Evolutionary conservation across 2,329 filamentous ascomycete genomes (phyloP).

Genomic region (Dendrostoma leiphaemia): DNA sequence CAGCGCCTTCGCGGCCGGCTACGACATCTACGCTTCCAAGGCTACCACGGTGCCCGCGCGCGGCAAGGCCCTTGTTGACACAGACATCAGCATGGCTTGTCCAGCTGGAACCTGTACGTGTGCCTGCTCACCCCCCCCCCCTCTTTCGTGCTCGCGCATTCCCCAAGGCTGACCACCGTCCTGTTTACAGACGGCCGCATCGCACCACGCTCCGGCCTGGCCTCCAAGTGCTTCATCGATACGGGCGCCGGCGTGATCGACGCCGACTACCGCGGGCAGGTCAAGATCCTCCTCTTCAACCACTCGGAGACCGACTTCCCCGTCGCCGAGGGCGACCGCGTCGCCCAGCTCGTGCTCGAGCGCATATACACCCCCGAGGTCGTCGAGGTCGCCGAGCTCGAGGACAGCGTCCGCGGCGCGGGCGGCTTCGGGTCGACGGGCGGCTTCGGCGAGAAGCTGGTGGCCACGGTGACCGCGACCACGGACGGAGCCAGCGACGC

Average conservation of each 20-base stretch:
- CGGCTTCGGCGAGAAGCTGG: constrained; percentile 13
- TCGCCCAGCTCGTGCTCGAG: constrained; percentile 93
- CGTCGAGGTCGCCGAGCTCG: constrained; percentile 81
- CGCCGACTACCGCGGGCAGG: constrained; percentile 90
- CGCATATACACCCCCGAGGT: constrained; percentile 93
- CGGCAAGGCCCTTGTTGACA: constrained; percentile 84
- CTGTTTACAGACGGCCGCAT: constrained; percentile 71
- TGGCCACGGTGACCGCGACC: neutral
- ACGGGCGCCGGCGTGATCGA: constrained; percentile 96
- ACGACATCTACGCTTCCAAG: constrained; percentile 83
- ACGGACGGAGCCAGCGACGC: constrained; percentile 1
- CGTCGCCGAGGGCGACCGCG: constrained; percentile 80
- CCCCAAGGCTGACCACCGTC: neutral
- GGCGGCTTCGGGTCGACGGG: constrained; percentile 93
- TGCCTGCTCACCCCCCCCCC: neutral
- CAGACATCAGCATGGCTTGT: constrained; percentile 87
- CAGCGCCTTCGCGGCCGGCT: constrained; percentile 85
- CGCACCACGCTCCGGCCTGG: constrained; percentile 86
- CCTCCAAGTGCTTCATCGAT: constrained; percentile 93
- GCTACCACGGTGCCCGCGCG: constrained; percentile 74
- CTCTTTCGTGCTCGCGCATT: neutral
- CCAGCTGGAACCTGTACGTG: constrained; percentile 87
- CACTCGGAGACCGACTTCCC: constrained; percentile 78
- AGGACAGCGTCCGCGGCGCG: constrained; percentile 85
- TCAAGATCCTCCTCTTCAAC: constrained; percentile 96